Conservation (phyloP, 495 filamentous ascomycete species). For the Aspergillus campestris region DNA sequence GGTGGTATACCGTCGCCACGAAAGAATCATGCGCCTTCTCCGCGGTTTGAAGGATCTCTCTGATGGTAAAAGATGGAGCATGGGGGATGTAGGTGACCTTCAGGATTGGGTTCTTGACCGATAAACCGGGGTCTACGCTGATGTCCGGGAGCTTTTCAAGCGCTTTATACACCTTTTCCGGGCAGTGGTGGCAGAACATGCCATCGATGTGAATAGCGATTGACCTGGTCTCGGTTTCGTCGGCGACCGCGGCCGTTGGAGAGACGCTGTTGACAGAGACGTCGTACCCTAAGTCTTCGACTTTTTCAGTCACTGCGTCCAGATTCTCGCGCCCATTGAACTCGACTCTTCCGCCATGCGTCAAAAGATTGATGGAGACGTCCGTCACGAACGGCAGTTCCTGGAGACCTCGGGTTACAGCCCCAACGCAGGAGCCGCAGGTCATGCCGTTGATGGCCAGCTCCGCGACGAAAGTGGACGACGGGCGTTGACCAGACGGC, state of each 20-base stretch:
- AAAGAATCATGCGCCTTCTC: constrained; percentile 57
- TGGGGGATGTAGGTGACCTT: constrained; percentile 62
- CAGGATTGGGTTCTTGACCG: constrained; percentile 53
- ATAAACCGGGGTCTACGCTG: constrained; percentile 41
- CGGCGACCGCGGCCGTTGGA: constrained; percentile 9
- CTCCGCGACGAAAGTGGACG: constrained; percentile 39
- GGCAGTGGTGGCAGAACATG: constrained; percentile 84
- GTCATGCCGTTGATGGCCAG: constrained; percentile 79
- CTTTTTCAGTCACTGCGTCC: constrained; percentile 53
- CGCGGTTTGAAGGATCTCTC: constrained; percentile 62
- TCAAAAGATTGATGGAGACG: constrained; percentile 60
- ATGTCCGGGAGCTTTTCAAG: constrained; percentile 45
- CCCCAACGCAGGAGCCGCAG: constrained; percentile 64
- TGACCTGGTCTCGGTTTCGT: constrained; percentile 37
- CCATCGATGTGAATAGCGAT: constrained; percentile 65
- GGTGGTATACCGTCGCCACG: constrained; percentile 61
- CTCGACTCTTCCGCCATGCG: constrained; percentile 60
- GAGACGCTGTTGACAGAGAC: constrained; percentile 44
- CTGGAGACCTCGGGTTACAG: constrained; percentile 55
- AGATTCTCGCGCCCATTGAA: constrained; percentile 47
- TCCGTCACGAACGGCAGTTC: constrained; percentile 53
- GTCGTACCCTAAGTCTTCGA: constrained; percentile 79
- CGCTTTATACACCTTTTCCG: constrained; percentile 46
- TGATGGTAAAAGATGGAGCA: constrained; percentile 64
- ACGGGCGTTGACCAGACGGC: not conserved